phyloP scores from a whole-genome alignment of 352 stramenopile species.

The Pythium biforme region DNA sequence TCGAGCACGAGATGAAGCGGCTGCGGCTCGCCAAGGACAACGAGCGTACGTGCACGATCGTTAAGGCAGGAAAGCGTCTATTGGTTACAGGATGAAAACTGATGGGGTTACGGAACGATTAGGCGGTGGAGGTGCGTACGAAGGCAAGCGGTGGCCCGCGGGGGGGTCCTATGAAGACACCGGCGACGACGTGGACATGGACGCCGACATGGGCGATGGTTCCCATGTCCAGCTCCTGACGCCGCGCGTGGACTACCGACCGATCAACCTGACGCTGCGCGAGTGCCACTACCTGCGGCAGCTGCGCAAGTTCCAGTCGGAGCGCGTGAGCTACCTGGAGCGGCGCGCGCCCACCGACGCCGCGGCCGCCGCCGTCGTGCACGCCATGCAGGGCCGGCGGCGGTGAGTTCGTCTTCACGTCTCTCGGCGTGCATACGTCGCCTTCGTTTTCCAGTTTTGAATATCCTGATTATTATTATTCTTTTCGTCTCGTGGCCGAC shows the following conservation, averaged over 20 bases:
- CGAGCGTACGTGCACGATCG: conserved; percentile 49
- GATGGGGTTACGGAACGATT: not conserved
- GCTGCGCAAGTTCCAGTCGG: conserved; percentile 68
- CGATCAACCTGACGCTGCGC: conserved; percentile 59
- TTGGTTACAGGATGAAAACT: not conserved
- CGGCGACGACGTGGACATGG: conserved; percentile 14
- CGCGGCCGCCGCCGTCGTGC: conserved; percentile 15
- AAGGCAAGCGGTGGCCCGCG: not conserved
- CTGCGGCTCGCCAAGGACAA: conserved; percentile 58
- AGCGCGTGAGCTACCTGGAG: conserved; percentile 52
- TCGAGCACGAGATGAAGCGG: conserved; percentile 74
- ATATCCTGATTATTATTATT: conserved; percentile 1
- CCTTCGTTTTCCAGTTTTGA: not conserved
- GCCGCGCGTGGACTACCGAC: conserved; percentile 35
- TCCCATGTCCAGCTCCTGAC: not conserved
- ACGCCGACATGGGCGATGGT: conserved; percentile 11
- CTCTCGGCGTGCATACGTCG: no score
- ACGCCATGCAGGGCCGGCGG: conserved; percentile 32
- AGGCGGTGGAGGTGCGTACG: not conserved
- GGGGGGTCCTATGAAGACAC: not conserved
- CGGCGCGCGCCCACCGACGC: conserved; percentile 26
- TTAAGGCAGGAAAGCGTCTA: no score
- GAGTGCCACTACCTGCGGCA: conserved; percentile 79
- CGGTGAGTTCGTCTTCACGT: conserved; percentile 14
- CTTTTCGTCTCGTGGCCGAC: not conserved